Percentiles rank a stretch among this genome's conserved stretches.
Conservation (phyloP, 1,139 yeast genomes). For the Sugiyamaella novakii region DNA sequence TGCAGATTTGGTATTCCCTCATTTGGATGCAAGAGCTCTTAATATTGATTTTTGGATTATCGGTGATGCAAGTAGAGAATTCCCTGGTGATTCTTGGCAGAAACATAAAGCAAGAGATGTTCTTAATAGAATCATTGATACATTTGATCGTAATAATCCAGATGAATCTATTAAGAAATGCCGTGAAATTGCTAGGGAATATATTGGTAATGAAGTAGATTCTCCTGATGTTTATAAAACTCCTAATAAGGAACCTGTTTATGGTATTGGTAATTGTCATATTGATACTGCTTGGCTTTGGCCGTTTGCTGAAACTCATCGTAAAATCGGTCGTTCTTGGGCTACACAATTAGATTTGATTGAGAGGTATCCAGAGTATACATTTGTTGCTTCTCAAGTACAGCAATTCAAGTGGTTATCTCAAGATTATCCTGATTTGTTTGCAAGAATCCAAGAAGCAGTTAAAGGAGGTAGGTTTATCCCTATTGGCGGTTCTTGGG, state of each 20-base stretch:
- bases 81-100: slow-evolving; percentile 74
- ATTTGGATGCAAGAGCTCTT: slow-evolving; percentile 75
- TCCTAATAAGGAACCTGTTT: slow-evolving; percentile 50
- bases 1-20: slow-evolving; percentile 83
- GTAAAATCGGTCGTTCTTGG: slow-evolving; percentile 94
- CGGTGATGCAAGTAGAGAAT: slow-evolving; percentile 88
- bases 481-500: slow-evolving; percentile 98
- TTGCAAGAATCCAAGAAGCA: slow-evolving; percentile 61
- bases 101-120: slow-evolving; percentile 79
- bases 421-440: slow-evolving; percentile 81
- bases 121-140: slow-evolving; percentile 78
- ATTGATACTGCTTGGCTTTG: slow-evolving; percentile 98
- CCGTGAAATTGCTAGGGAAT: slow-evolving; percentile 64
- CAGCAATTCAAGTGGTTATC: slow-evolving; percentile 94
- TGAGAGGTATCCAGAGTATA: slow-evolving; percentile 88
- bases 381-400: slow-evolving; percentile 92
- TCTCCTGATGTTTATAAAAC: slow-evolving; percentile 58
- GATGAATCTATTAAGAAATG: slow-evolving; percentile 57
- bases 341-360: slow-evolving; percentile 84
- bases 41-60: slow-evolving; percentile 83
- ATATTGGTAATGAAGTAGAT: slow-evolving; percentile 66
- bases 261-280: slow-evolving; percentile 91
- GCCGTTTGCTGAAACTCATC: slow-evolving; percentile 95
- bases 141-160: slow-evolving; percentile 61
- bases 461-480: slow-evolving; percentile 69